Base-by-base conservation (phyloP, 257 asterid species). In the Henckelia pumila region DNA sequence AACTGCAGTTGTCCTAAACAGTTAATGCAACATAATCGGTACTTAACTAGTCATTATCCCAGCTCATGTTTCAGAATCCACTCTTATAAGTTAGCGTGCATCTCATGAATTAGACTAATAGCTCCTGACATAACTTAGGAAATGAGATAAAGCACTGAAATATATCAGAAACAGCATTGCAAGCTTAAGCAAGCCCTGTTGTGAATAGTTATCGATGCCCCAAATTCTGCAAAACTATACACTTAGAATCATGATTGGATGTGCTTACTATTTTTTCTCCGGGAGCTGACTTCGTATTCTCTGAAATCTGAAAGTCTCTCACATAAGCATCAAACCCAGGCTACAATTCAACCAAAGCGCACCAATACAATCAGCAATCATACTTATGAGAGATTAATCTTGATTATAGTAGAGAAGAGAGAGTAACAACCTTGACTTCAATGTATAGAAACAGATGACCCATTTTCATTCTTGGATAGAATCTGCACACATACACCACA, bases 321-420 rank as follows among this genome's bases (percentile, higher is more conserved):
- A 88, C 78, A 62, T 78, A 88, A 65, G 96, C 86, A 57, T 88
- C 95, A 71, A 55, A 90, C 67, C 99, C 97, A 80, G 99, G 85
- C 99, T 91, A 77, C 88, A 88, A 16, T 16, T 20, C 53, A 47
- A 47, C 53, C 20, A 0, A 47, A 47, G 13, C 4, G 53, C 53
- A 47, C 19, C 53, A 47, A 47, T 47, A 16, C 8, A 47, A 47
- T 47, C 8, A 47, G 20, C 53, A 74, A 16, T 16, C 53, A 47
- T 47, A 16, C 53, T 47, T 47, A 16, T 16, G 53, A 47, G 53
- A 47, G 33, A 59, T 37, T 66, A 53, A 75, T 53, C 49, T 30
- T 32, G 69, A 56, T 61, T 47, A 47, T 4, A 16, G 53, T 4
- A 33, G 71, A 47, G 55, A 59, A 60, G 60, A 28, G 61, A 57